phyloP scores from a whole-genome alignment of 2,329 filamentous ascomycete species.

The Colletotrichum aenigma region DNA sequence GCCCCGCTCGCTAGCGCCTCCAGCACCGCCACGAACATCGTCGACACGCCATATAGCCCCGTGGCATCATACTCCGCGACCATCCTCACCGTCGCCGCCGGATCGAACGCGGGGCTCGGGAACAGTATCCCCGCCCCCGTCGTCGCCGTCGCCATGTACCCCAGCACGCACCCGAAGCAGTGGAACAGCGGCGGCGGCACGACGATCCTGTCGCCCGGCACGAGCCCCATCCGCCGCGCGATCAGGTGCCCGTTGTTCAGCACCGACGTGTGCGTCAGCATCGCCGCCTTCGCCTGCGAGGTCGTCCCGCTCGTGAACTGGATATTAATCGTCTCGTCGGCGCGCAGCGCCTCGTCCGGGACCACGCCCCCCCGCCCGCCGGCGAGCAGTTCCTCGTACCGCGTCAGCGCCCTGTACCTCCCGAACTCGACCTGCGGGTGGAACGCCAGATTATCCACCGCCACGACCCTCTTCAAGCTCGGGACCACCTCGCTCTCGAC shows the following conservation, averaged over 20 bases:
- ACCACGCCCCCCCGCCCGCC: conserved; percentile 35
- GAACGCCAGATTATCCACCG: conserved; percentile 75
- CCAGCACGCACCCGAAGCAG: conserved; percentile 90
- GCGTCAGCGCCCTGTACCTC: conserved; percentile 45
- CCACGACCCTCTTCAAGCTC: conserved; percentile 70
- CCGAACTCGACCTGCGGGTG: conserved; percentile 51
- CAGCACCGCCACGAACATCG: conserved; percentile 91
- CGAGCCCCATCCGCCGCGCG: conserved; percentile 83
- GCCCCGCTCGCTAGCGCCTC: conserved; percentile 66
- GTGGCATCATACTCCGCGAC: conserved; percentile 58
- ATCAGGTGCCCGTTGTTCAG: conserved; percentile 92
- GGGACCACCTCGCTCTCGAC: conserved; percentile 61
- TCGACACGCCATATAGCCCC: conserved; percentile 85
- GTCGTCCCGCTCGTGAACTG: conserved; percentile 98
- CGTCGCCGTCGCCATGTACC: conserved; percentile 95
- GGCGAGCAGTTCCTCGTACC: conserved; percentile 45
- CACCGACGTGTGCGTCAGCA: conserved; percentile 83
- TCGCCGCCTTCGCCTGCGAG: conserved; percentile 87
- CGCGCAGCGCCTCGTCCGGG: conserved; percentile 52
- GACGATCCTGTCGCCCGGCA: conserved; percentile 74
- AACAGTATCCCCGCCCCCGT: conserved; percentile 81
- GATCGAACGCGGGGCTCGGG: conserved; percentile 86
- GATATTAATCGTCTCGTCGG: conserved; percentile 84
- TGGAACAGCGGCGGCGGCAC: conserved; percentile 87
- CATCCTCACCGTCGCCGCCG: conserved; percentile 69